These are phyloP conservation scores for Paramecium biaurelia DNA, from an alignment of 73 alveolate species.

Conservation along the genomic window DNA sequence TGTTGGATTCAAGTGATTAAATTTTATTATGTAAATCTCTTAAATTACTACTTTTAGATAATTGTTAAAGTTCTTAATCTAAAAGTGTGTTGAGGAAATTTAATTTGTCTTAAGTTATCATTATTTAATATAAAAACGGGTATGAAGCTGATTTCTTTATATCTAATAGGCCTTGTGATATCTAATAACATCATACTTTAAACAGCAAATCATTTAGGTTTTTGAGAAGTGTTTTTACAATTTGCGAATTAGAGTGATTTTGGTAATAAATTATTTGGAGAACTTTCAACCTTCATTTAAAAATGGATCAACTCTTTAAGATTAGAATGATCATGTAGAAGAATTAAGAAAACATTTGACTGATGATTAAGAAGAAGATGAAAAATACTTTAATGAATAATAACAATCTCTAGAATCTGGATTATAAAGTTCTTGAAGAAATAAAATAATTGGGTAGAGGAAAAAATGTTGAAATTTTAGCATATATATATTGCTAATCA, in stretches of 20 bases:
- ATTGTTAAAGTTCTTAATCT: constrained; percentile 11
- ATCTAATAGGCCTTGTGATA: not conserved
- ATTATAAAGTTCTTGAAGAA: not conserved
- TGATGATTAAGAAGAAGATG: not conserved
- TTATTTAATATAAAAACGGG: constrained; percentile 25
- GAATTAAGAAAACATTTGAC: constrained; percentile 22
- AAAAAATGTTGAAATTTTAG: not conserved
- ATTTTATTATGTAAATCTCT: not conserved
- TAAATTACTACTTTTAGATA: not conserved
- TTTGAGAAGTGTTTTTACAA: not conserved
- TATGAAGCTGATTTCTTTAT: not conserved
- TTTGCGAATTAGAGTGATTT: not conserved
- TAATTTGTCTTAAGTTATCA: constrained; percentile 26
- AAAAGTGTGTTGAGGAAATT: constrained; percentile 15
- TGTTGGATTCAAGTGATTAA: not conserved
- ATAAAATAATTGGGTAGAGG: constrained; percentile 13
- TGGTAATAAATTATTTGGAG: not conserved
- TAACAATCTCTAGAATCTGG: not conserved
- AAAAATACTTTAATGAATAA: not conserved
- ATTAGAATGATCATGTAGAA: not conserved
- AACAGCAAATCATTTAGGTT: not conserved
- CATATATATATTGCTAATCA: not conserved
- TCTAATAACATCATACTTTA: not conserved
- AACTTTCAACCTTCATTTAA: not conserved
- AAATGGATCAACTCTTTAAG: not conserved